Evolutionary conservation across 805 yeast species (phyloP), one percentile per base, ranked within the genome.

Genomic region (Candida insectorum): DNA sequence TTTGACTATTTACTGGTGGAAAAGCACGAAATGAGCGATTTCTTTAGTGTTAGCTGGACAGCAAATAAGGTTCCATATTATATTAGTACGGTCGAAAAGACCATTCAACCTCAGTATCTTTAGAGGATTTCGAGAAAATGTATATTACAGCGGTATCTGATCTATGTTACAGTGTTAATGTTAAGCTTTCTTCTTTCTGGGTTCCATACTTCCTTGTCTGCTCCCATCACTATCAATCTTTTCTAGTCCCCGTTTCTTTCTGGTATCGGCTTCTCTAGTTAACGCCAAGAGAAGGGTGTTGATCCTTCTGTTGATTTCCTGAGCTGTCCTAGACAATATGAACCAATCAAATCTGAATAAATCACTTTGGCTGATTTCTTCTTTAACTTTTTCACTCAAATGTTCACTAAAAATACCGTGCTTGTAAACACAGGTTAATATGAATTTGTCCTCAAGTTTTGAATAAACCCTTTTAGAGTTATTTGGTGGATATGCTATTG

Each of bases 11-110:
- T 87, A 36, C 63, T 63, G 26, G 87, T 85, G 4, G 76, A 76
- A 35, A 76, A 74, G 45, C 66, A 56, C 34, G 77, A 65, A 41
- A 72, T 73, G 49, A 81, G 87, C 44, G 79, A 75, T 12, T 73
- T 75, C 34, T 77, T 79, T 35, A 76, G 88, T 26, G 96, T 89
- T 6, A 83, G 94, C 29, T 88, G 97, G 97, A 87, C 96, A 0
- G 79, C 81, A 5, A 86, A 84, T 30, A 87, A 87, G 34, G 85
- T 85, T 1, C 78, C 76, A 7, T 88, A 85, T 56, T 89, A 75
- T 54, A 75, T 89, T 6, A 76, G 93, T 11, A 80, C 87, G 7
- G 85, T 85, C 4, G 64, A 70, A 45, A 60, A 58, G 2, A 49
- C 50, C 4, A 56, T 73, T 4, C 45, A 57, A 26, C 52, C 57